A percentile compares a stretch with the other conserved stretches of the same genome.
Evolutionary conservation across 2,329 filamentous ascomycete species (phyloP).

Genomic region (Trichoderma arundinaceum): DNA sequence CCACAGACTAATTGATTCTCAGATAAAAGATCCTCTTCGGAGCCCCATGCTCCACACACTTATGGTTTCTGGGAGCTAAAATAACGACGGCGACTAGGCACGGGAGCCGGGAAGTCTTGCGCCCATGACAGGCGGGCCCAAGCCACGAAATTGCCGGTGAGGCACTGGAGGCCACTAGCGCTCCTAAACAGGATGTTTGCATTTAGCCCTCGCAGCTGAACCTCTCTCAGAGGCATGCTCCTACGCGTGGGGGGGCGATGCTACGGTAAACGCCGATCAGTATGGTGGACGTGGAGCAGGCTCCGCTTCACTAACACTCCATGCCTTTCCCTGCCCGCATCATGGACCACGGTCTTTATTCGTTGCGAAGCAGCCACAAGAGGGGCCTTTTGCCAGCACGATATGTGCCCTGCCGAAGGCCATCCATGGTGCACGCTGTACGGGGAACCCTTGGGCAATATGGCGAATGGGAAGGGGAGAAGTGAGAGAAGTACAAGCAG

Average conservation of each 20-base stretch:
- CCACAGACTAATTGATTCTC: background rate
- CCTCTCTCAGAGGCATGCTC: background rate
- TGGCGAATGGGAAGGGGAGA: background rate
- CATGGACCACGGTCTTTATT: background rate
- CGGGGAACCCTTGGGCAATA: background rate
- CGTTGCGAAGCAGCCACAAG: background rate
- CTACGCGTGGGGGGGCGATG: background rate
- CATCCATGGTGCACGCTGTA: background rate
- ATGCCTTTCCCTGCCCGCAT: background rate
- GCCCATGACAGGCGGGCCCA: slow-evolving; percentile 6
- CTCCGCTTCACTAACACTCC: background rate
- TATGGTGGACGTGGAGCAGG: background rate
- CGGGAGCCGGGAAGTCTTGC: slow-evolving; percentile 6
- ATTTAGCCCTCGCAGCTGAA: slow-evolving; percentile 16
- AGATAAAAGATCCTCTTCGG: background rate
- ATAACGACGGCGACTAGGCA: slow-evolving; percentile 7
- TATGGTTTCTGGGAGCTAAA: slow-evolving; percentile 2
- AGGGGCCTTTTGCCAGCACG: background rate
- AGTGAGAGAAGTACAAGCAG: background rate
- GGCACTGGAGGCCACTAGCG: background rate
- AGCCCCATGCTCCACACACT: background rate
- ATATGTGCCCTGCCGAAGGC: slow-evolving; percentile 10
- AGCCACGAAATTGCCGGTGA: slow-evolving; percentile 23
- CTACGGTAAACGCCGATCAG: background rate
- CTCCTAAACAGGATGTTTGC: background rate